Conservation (phyloP, 1,284 basidiomycete genomes). For the Melampsora americana region DNA sequence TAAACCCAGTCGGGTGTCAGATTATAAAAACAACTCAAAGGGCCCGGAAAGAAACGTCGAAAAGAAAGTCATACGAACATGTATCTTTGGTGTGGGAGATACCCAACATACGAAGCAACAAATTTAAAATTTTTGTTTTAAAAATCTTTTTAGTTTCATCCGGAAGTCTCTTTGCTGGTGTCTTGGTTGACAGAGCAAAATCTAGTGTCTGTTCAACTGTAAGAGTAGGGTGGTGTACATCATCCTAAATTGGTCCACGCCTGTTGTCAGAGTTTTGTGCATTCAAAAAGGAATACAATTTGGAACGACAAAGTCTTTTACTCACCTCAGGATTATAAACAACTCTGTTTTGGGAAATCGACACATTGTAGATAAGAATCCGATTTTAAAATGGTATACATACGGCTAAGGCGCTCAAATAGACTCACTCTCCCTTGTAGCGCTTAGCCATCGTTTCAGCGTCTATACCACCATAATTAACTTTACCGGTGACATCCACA, state of each 20-base stretch:
- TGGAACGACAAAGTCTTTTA: conserved; percentile 47
- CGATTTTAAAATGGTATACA: not conserved
- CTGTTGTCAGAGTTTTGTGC: conserved; percentile 48
- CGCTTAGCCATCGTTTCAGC: conserved; percentile 39
- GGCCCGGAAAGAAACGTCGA: conserved; percentile 52
- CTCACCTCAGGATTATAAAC: conserved; percentile 66
- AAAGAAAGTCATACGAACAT: conserved; percentile 56
- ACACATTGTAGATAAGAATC: conserved; percentile 2
- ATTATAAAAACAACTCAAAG: not conserved
- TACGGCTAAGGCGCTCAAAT: not conserved
- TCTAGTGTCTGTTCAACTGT: conserved; percentile 67
- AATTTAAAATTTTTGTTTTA: conserved; percentile 59
- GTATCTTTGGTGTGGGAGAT: conserved; percentile 65
- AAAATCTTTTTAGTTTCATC: conserved; percentile 59
- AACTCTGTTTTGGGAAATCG: conserved; percentile 55
- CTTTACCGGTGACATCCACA: conserved; percentile 63
- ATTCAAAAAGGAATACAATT: conserved; percentile 48
- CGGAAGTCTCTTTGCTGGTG: conserved; percentile 60
- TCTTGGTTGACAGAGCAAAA: conserved; percentile 65
- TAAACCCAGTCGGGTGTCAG: not conserved
- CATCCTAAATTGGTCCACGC: conserved; percentile 57
- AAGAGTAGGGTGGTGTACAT: conserved; percentile 71
- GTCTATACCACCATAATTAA: conserved; percentile 65
- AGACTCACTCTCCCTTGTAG: conserved; percentile 43
- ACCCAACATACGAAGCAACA: conserved; percentile 64